phyloP scores from a whole-genome alignment of 208 protist genomes.

The Crithidia thermophila region DNA sequence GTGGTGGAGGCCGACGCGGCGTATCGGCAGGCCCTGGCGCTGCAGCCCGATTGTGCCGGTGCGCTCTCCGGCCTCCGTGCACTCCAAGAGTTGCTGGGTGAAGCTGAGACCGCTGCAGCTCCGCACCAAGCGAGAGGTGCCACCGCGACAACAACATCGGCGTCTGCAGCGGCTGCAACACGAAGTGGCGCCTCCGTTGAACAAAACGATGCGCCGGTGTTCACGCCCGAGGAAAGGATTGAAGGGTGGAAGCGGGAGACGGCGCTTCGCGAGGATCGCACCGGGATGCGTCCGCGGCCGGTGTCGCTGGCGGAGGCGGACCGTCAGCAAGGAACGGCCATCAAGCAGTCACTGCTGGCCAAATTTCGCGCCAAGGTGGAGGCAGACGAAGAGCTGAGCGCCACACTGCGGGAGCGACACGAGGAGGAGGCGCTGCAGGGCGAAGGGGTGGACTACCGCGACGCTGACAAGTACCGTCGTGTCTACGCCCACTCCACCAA shows the following conservation, averaged over 20 bases:
- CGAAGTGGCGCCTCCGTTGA: background rate
- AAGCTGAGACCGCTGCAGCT: background rate
- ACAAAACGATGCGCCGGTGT: background rate
- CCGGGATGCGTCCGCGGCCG: conserved; percentile 43
- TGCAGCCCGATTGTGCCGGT: conserved; percentile 52
- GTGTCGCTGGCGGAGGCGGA: conserved; percentile 52
- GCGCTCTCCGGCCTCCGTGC: conserved; percentile 45
- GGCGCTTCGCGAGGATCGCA: conserved; percentile 39
- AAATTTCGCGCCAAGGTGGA: conserved; percentile 65
- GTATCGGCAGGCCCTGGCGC: conserved; percentile 62
- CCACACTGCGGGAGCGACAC: conserved; percentile 35
- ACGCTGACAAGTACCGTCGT: conserved; percentile 43
- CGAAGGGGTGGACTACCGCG: conserved; percentile 60
- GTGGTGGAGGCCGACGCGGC: conserved; percentile 81
- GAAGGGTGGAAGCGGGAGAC: conserved; percentile 55
- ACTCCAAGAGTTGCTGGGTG: conserved; percentile 37
- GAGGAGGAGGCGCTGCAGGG: conserved; percentile 45
- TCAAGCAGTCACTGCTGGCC: conserved; percentile 55
- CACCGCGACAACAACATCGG: background rate
- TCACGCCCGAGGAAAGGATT: conserved; percentile 34
- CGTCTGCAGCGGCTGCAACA: background rate
- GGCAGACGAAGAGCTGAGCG: conserved; percentile 27
- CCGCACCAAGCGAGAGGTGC: background rate
- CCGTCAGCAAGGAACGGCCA: conserved; percentile 32
- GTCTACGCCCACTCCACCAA: conserved; percentile 61